Conservation (phyloP, 768 basidiomycete genomes). For the Mycena pura region DNA sequence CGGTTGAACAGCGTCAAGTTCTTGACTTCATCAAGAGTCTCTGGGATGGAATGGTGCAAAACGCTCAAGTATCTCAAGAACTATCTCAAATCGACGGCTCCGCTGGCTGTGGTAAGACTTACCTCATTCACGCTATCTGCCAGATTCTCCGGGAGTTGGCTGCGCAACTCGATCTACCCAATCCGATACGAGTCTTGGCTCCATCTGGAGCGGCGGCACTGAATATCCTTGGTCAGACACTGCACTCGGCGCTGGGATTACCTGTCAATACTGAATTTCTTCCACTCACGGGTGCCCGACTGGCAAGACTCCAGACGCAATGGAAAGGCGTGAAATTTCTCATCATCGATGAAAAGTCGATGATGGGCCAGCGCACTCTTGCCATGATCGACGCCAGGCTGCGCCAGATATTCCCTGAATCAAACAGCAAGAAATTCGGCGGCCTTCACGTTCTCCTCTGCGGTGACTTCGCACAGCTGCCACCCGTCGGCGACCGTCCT, state of each 20-base stretch:
- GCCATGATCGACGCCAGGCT: slow-evolving; percentile 15
- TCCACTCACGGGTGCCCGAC: slow-evolving; percentile 5
- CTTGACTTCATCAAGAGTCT: no score
- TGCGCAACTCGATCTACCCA: no score
- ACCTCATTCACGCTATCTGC: no score
- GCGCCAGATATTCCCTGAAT: slow-evolving; percentile 1
- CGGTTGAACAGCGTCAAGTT: no score
- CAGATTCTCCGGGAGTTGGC: no score
- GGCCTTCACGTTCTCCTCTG: slow-evolving; percentile 10
- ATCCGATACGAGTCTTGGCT: slow-evolving; percentile 9
- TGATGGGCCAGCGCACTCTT: neutral
- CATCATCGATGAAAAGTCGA: slow-evolving; percentile 15
- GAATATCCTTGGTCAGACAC: slow-evolving; percentile 2
- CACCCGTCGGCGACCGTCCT: slow-evolving; percentile 19
- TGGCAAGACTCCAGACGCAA: slow-evolving; percentile 1
- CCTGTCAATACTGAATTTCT: neutral
- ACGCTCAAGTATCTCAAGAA: no score
- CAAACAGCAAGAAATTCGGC: neutral
- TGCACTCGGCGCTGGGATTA: slow-evolving; percentile 11
- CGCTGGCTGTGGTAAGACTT: no score
- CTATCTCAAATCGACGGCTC: no score
- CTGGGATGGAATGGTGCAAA: no score
- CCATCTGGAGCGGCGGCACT: slow-evolving; percentile 14
- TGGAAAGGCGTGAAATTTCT: slow-evolving; percentile 7
- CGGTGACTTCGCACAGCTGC: slow-evolving; percentile 24